A percentile compares a stretch with the other conserved stretches of the same genome.
Conservation (phyloP, 2,329 filamentous ascomycete species). For the Colletotrichum shisoi region DNA sequence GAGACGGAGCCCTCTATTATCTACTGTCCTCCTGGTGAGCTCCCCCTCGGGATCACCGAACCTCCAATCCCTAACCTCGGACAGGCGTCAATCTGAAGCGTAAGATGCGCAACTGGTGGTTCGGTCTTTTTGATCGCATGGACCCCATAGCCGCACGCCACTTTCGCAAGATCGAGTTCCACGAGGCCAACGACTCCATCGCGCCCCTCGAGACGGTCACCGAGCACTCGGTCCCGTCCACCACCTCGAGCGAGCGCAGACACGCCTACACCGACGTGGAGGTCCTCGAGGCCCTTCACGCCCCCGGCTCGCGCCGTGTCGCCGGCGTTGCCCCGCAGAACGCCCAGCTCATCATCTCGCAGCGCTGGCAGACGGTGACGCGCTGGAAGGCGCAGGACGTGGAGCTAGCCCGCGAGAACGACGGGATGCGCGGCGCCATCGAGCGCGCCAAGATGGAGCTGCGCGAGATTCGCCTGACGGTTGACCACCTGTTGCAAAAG, state of each 20-base stretch:
- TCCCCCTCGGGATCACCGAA: not conserved
- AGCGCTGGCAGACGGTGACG: conserved; percentile 38
- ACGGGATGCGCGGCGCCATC: conserved; percentile 24
- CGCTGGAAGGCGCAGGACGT: conserved; percentile 29
- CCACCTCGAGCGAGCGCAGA: conserved; percentile 6
- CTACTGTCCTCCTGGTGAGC: conserved; percentile 30
- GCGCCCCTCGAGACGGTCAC: conserved; percentile 30
- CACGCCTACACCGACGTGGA: conserved; percentile 37
- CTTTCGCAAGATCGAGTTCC: conserved; percentile 34
- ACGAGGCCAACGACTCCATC: conserved; percentile 15
- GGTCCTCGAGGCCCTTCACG: conserved; percentile 41
- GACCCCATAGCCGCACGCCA: conserved; percentile 32
- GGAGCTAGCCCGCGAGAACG: conserved; percentile 24
- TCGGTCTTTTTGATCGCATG: conserved; percentile 39
- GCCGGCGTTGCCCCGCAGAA: conserved; percentile 40
- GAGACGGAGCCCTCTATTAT: conserved; percentile 38
- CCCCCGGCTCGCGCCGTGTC: conserved; percentile 40
- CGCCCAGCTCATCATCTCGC: conserved; percentile 39
- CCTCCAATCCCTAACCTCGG: not conserved
- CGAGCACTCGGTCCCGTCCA: conserved; percentile 15
- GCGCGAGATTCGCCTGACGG: conserved; percentile 31
- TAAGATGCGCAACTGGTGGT: conserved; percentile 38
- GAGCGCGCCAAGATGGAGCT: conserved; percentile 25
- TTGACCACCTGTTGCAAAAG: conserved; percentile 39
- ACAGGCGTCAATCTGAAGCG: conserved; percentile 32